phyloP scores from a whole-genome alignment of 495 filamentous ascomycete species.

The Aspergillus steynii region DNA sequence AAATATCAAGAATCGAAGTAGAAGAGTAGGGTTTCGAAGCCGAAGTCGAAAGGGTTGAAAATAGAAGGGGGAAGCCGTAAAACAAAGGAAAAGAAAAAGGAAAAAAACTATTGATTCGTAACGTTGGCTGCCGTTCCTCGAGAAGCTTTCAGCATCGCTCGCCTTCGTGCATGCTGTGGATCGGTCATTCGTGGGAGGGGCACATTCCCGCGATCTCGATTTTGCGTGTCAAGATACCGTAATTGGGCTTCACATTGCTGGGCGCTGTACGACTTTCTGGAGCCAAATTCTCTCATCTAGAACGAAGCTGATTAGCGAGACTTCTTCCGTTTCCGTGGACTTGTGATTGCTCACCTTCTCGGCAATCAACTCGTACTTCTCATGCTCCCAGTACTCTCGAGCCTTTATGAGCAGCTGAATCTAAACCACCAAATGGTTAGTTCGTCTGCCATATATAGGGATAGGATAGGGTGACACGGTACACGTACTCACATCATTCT shows the following conservation, averaged over 20 bases:
- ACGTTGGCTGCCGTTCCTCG: slow-evolving; percentile 2
- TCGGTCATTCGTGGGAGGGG: slow-evolving; percentile 32
- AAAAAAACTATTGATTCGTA: background rate
- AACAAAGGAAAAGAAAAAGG: slow-evolving; percentile 5
- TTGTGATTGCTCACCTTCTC: slow-evolving; percentile 41
- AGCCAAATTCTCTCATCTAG: slow-evolving; percentile 43
- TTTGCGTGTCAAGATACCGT: slow-evolving; percentile 27
- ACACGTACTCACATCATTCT: slow-evolving; percentile 62
- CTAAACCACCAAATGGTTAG: slow-evolving; percentile 26
- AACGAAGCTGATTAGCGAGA: background rate
- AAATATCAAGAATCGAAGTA: background rate
- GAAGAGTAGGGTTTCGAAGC: background rate
- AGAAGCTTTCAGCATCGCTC: slow-evolving; percentile 9
- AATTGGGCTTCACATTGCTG: slow-evolving; percentile 42
- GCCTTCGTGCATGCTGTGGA: slow-evolving; percentile 22
- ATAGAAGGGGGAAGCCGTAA: background rate
- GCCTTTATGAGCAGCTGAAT: slow-evolving; percentile 47
- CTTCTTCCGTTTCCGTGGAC: background rate
- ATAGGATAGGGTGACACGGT: slow-evolving; percentile 14
- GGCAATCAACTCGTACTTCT: slow-evolving; percentile 52
- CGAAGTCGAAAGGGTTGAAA: background rate
- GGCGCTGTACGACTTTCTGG: slow-evolving; percentile 32
- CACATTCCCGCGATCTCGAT: slow-evolving; percentile 17
- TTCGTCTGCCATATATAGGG: slow-evolving; percentile 17
- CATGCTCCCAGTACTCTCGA: slow-evolving; percentile 49